Conservation (phyloP, 2,329 filamentous ascomycete genomes). For the Aspergillus tanneri region DNA sequence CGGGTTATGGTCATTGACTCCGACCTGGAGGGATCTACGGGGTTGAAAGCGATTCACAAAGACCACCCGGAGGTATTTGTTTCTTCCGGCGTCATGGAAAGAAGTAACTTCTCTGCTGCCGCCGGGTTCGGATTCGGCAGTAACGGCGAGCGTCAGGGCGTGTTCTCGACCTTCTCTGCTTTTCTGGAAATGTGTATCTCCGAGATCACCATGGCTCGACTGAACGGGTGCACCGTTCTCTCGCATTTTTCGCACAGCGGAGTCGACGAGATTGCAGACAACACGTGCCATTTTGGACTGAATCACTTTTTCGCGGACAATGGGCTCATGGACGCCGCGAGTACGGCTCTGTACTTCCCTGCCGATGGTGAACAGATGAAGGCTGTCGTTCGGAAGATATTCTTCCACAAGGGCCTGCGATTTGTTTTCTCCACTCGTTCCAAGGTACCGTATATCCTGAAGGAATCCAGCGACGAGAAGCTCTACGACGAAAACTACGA, state of each 20-base stretch:
- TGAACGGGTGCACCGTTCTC: slow-evolving; percentile 40
- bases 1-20: slow-evolving; percentile 44
- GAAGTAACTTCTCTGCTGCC: slow-evolving; percentile 43
- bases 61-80: slow-evolving; percentile 41
- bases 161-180: slow-evolving; percentile 45
- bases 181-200: slow-evolving; percentile 44
- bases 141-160: slow-evolving; percentile 36
- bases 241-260: slow-evolving; percentile 44
- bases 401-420: slow-evolving; percentile 39
- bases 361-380: slow-evolving; percentile 45
- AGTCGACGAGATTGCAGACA: slow-evolving; percentile 44
- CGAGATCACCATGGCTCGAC: slow-evolving; percentile 43
- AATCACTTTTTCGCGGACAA: slow-evolving; percentile 46
- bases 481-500: slow-evolving; percentile 39
- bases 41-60: slow-evolving; percentile 38
- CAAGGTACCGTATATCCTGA: slow-evolving; percentile 40
- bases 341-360: slow-evolving; percentile 40
- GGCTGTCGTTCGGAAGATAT: slow-evolving; percentile 37
- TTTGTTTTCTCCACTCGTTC: slow-evolving; percentile 42
- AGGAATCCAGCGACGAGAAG: slow-evolving; percentile 36
- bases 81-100: slow-evolving; percentile 42
- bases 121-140: slow-evolving; percentile 42
- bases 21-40: slow-evolving; percentile 42
- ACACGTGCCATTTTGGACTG: slow-evolving; percentile 44
- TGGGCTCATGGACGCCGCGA: slow-evolving; percentile 38